These are phyloP conservation scores for Paecilomyces sp. DNA, from an alignment of 2,329 filamentous ascomycete genomes.

Conservation along the genomic window DNA sequence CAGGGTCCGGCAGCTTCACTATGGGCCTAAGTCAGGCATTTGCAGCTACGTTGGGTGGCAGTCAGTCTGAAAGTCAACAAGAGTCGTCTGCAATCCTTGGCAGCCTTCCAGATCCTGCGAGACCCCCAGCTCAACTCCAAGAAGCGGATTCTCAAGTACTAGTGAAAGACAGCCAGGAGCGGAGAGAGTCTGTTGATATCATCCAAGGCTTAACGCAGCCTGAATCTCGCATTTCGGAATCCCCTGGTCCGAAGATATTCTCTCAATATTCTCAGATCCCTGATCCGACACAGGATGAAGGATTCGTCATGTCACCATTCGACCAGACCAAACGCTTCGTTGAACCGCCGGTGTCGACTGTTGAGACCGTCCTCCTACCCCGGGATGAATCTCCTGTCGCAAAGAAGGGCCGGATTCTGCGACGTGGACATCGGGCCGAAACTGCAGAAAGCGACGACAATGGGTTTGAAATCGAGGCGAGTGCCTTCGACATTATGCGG, in stretches of 20 bases:
- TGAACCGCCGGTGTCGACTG: slow-evolving; percentile 58
- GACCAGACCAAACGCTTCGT: slow-evolving; percentile 59
- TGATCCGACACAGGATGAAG: slow-evolving; percentile 73
- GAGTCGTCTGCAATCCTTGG: slow-evolving; percentile 47
- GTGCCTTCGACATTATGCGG: slow-evolving; percentile 65
- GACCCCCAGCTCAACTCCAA: slow-evolving; percentile 53
- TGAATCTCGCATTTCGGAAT: slow-evolving; percentile 27
- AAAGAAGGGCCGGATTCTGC: slow-evolving; percentile 51
- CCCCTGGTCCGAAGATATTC: slow-evolving; percentile 26
- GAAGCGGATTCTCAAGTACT: slow-evolving; percentile 57
- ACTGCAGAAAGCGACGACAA: slow-evolving; percentile 36
- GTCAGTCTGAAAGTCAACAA: slow-evolving; percentile 37
- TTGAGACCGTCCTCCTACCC: slow-evolving; percentile 58
- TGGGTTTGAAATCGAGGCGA: slow-evolving; percentile 31
- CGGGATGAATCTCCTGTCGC: slow-evolving; percentile 58
- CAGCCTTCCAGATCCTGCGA: slow-evolving; percentile 44
- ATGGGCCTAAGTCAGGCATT: slow-evolving; percentile 85
- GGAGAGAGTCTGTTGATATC: slow-evolving; percentile 38
- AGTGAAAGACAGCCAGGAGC: slow-evolving; percentile 50
- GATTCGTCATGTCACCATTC: slow-evolving; percentile 67
- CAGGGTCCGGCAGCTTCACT: slow-evolving; percentile 38
- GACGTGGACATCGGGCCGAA: slow-evolving; percentile 37
- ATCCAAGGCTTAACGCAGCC: slow-evolving; percentile 29
- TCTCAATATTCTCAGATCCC: slow-evolving; percentile 64
- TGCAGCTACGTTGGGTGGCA: slow-evolving; percentile 74